phyloP scores from a whole-genome alignment of 495 filamentous ascomycete species.

The Neurospora cerealis region DNA sequence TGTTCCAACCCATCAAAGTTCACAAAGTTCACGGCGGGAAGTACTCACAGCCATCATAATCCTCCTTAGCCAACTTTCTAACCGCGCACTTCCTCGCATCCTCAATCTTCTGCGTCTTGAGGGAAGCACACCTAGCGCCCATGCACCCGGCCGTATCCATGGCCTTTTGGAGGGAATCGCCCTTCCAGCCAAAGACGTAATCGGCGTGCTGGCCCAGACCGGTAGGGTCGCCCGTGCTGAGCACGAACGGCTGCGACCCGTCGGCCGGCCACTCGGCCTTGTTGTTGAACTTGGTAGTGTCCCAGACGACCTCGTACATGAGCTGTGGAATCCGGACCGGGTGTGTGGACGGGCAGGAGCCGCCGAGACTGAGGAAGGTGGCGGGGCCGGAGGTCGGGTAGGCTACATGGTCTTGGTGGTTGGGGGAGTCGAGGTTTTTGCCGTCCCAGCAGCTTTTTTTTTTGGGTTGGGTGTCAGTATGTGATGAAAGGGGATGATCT shows the following conservation, averaged over 20 bases:
- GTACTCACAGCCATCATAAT: conserved; percentile 35
- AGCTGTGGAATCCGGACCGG: conserved; percentile 40
- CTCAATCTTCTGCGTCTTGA: conserved; percentile 28
- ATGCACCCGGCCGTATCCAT: conserved; percentile 39
- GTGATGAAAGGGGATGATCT: background rate
- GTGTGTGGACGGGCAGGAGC: conserved; percentile 38
- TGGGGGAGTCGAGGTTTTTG: conserved; percentile 42
- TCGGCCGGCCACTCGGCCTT: conserved; percentile 33
- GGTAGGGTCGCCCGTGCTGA: conserved; percentile 34
- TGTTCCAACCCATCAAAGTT: background rate
- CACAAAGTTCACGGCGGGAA: background rate
- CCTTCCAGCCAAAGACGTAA: conserved; percentile 44
- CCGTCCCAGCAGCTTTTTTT: conserved; percentile 41
- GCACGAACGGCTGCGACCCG: conserved; percentile 39
- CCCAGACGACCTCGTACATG: conserved; percentile 44
- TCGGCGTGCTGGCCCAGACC: conserved; percentile 39
- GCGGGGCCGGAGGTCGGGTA: conserved; percentile 35
- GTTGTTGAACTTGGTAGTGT: conserved; percentile 39
- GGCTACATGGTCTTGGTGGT: conserved; percentile 43
- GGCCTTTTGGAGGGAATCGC: conserved; percentile 33
- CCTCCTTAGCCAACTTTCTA: conserved; percentile 28
- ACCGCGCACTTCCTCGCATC: conserved; percentile 26
- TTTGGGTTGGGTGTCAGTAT: conserved; percentile 1
- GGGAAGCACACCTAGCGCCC: conserved; percentile 27
- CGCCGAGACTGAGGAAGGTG: conserved; percentile 32